Evolutionary conservation across 192 early-diverging fungal genomes (phyloP).

Genomic region (Coemansia sp.): DNA sequence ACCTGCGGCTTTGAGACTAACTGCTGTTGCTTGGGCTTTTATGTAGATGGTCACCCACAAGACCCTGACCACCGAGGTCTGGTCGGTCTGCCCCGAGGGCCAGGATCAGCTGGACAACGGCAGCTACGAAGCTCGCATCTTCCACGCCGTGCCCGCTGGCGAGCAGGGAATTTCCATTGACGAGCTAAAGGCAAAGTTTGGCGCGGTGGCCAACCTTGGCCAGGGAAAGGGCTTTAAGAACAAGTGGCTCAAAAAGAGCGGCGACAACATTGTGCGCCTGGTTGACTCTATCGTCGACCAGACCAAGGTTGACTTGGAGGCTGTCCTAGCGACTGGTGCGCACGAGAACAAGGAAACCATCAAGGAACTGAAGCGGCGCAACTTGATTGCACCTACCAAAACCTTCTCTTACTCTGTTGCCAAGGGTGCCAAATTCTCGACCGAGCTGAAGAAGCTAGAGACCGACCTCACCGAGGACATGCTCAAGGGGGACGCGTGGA

Average conservation of each 20-base stretch:
- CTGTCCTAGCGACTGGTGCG: conserved; percentile 63
- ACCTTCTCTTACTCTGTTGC: conserved; percentile 74
- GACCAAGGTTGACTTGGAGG: conserved; percentile 70
- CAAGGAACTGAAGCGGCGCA: conserved; percentile 76
- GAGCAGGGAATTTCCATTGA: conserved; percentile 79
- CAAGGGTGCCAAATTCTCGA: conserved; percentile 89
- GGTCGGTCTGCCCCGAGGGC: conserved; percentile 88
- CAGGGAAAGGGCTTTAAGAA: conserved; percentile 95
- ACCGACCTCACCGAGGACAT: conserved; percentile 95
- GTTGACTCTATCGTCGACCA: conserved; percentile 83
- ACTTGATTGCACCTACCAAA: conserved; percentile 69
- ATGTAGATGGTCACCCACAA: conserved; percentile 75
- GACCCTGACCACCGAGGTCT: conserved; percentile 74
- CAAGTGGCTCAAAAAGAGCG: conserved; percentile 94
- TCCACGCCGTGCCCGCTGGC: conserved; percentile 78
- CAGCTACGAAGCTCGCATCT: conserved; percentile 91
- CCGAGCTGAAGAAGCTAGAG: conserved; percentile 80
- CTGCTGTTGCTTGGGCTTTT: background rate
- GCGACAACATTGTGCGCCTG: conserved; percentile 67
- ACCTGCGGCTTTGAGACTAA: background rate
- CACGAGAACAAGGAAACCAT: conserved; percentile 64
- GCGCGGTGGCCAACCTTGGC: conserved; percentile 81
- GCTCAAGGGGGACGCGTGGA: conserved; percentile 91
- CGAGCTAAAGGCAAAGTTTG: conserved; percentile 76
- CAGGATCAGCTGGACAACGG: conserved; percentile 79